These are phyloP conservation scores for Vigna mungo DNA, from an alignment of 306 rosid species.

Conservation along the genomic window DNA sequence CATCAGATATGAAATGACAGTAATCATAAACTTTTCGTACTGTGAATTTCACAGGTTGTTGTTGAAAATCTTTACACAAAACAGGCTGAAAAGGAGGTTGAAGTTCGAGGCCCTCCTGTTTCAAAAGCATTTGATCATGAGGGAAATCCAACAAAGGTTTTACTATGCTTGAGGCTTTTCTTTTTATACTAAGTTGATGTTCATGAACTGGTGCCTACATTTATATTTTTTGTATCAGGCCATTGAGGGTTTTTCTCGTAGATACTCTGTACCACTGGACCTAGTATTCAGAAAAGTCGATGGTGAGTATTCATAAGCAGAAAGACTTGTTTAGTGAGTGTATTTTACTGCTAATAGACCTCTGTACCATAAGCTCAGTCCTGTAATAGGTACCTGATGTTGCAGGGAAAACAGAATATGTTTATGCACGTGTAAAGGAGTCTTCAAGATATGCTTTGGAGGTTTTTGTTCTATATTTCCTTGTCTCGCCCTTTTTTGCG, in stretches of 20 bases:
- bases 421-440: constrained; percentile 76
- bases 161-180: constrained; percentile 24
- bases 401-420: constrained; percentile 93
- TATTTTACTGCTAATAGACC: constrained; percentile 20
- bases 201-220: constrained; percentile 36
- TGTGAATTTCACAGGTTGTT: constrained; percentile 59
- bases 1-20: constrained; percentile 11
- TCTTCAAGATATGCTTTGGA: constrained; percentile 77
- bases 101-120: constrained; percentile 97
- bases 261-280: constrained; percentile 78
- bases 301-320: constrained; percentile 64
- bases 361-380: constrained; percentile 10
- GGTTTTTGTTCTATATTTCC: constrained; percentile 53
- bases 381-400: constrained; percentile 25
- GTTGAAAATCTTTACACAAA: constrained; percentile 73
- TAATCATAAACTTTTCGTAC: constrained; percentile 15
- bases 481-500: constrained; percentile 23
- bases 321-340: constrained; percentile 12
- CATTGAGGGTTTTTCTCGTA: constrained; percentile 81
- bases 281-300: constrained; percentile 69
- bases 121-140: constrained; percentile 85
- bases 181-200: constrained; percentile 24
- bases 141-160: constrained; percentile 93
- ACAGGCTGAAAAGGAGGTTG: constrained; percentile 79
- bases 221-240: constrained; percentile 69